Evolutionary conservation across 139 green algal genomes (phyloP).

Genomic region (Tetradesmus obliquus): DNA sequence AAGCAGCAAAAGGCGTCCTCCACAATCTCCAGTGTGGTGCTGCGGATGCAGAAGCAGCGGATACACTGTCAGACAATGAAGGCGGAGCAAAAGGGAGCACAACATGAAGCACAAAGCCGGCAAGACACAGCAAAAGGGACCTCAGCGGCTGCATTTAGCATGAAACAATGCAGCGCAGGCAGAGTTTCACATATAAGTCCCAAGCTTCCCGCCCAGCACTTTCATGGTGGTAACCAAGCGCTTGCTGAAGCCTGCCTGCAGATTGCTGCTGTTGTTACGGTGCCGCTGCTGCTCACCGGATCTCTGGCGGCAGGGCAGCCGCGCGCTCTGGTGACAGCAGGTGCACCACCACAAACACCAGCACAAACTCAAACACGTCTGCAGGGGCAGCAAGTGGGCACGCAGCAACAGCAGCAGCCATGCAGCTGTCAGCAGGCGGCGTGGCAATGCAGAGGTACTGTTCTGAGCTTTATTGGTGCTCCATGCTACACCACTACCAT

Average conservation of each 20-base stretch:
- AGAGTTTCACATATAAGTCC: too few species aligned
- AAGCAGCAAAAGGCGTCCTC: conserved; percentile 55
- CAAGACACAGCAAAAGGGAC: background rate
- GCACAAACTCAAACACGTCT: conserved; percentile 52
- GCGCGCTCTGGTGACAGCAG: conserved; percentile 42
- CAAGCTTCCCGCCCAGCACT: background rate
- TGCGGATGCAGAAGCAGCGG: background rate
- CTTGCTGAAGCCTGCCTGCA: too few species aligned
- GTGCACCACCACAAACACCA: conserved; percentile 51
- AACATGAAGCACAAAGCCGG: too few species aligned
- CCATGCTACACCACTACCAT: background rate
- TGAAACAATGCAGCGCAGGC: too few species aligned
- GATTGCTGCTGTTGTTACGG: too few species aligned
- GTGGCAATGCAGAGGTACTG: too few species aligned
- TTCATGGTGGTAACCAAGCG: too few species aligned
- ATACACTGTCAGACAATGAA: background rate
- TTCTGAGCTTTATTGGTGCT: too few species aligned
- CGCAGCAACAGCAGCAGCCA: background rate
- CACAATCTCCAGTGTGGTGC: conserved; percentile 27
- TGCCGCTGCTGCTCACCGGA: conserved; percentile 16
- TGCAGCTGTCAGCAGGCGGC: background rate
- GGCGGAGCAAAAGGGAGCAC: background rate
- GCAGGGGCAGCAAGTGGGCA: background rate
- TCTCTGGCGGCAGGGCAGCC: conserved; percentile 29
- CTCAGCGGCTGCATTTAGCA: background rate